Percentiles rank a stretch among this genome's conserved stretches.
Evolutionary conservation across 1,139 yeast genomes (phyloP).

Genomic region (Blastobotrys capitulatus): DNA sequence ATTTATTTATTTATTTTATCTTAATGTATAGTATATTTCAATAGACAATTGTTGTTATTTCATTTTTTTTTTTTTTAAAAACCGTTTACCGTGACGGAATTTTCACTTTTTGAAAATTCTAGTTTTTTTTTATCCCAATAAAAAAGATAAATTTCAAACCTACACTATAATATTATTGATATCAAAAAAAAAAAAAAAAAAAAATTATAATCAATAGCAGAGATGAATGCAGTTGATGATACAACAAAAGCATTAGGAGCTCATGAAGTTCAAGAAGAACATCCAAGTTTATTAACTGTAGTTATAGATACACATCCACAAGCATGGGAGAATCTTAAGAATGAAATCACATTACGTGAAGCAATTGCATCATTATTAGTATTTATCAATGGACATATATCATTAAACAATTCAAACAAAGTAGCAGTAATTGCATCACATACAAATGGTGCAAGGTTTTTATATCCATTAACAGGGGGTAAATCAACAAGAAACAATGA

Average conservation of each 20-base stretch:
- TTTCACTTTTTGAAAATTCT: too few relatives aligned
- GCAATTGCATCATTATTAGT: conserved; percentile 59
- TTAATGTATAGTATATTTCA: too few relatives aligned
- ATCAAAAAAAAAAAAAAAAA: too few relatives aligned
- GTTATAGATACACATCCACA: conserved; percentile 73
- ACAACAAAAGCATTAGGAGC: conserved; percentile 31
- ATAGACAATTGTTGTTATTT: too few relatives aligned
- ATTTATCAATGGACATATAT: conserved; percentile 77
- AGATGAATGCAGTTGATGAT: conserved; percentile 40
- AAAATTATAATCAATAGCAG: not conserved
- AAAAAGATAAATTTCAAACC: too few relatives aligned
- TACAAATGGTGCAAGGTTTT: conserved; percentile 59
- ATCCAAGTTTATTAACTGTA: conserved; percentile 76
- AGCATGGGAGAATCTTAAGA: conserved; percentile 59
- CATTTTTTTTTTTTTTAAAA: too few relatives aligned
- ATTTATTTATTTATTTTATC: too few relatives aligned
- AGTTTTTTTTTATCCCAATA: too few relatives aligned
- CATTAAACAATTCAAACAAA: conserved; percentile 77
- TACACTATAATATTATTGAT: not conserved
- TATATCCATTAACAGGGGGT: conserved; percentile 49
- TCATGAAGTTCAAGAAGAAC: conserved; percentile 44
- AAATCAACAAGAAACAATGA: conserved; percentile 15
- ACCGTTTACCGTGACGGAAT: too few relatives aligned
- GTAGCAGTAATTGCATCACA: conserved; percentile 82
- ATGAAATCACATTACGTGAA: conserved; percentile 46